These are phyloP conservation scores for Scheffersomyces titani DNA, from an alignment of 1,139 yeast genomes.

Conservation along the genomic window DNA sequence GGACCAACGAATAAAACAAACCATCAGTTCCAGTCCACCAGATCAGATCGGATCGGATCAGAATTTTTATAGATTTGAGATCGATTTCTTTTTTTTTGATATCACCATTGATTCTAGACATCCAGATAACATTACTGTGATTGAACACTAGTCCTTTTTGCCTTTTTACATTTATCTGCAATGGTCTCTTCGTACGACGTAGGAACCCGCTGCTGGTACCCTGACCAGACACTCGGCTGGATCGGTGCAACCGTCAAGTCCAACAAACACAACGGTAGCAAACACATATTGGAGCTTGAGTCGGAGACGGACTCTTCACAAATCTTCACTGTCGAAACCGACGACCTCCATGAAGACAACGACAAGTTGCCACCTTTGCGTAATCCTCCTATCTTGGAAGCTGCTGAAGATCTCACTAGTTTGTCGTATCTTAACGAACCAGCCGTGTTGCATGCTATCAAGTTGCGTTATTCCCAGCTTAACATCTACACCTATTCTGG, in stretches of 20 bases:
- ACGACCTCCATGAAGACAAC: slow-evolving; percentile 49
- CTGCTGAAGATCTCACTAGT: slow-evolving; percentile 92
- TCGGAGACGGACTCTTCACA: slow-evolving; percentile 60
- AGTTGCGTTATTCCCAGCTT: slow-evolving; percentile 82
- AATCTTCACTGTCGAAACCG: slow-evolving; percentile 54
- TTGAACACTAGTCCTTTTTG: neutral
- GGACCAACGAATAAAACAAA: neutral
- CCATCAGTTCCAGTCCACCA: neutral
- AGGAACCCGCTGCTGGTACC: slow-evolving; percentile 90
- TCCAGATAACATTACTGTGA: neutral
- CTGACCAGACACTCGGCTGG: slow-evolving; percentile 89
- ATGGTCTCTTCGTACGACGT: slow-evolving; percentile 34
- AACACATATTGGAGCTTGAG: slow-evolving; percentile 58
- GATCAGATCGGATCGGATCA: neutral
- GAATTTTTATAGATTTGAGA: neutral
- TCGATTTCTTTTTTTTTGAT: neutral
- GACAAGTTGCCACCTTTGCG: slow-evolving; percentile 76
- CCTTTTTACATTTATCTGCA: neutral
- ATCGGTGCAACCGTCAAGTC: slow-evolving; percentile 78
- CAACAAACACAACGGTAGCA: slow-evolving; percentile 49
- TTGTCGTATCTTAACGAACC: slow-evolving; percentile 95
- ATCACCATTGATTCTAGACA: too few species aligned
- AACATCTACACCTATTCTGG: slow-evolving; percentile 96
- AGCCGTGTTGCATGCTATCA: slow-evolving; percentile 91
- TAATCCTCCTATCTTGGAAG: slow-evolving; percentile 91